phyloP scores from a whole-genome alignment of 176 grass and related monocot species.

The Carex littledalei region DNA sequence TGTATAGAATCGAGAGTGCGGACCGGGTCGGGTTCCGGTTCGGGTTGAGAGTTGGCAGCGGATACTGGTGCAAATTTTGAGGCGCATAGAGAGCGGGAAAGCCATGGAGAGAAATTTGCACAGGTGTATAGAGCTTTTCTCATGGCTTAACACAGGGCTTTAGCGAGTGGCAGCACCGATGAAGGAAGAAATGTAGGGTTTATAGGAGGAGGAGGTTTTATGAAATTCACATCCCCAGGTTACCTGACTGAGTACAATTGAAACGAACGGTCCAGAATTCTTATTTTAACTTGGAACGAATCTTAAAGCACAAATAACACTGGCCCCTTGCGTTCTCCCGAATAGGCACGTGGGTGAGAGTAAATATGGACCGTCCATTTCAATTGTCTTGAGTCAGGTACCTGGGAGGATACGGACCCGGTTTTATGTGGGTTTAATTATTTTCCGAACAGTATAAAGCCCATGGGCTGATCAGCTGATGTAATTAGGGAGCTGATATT shows the following conservation, averaged over 20 bases:
- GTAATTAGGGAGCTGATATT: too few relatives aligned
- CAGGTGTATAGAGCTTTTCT: slow-evolving; percentile 16
- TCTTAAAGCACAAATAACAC: too few relatives aligned
- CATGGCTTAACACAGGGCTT: neutral
- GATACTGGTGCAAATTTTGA: neutral
- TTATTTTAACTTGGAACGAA: too few relatives aligned
- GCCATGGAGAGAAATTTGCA: slow-evolving; percentile 17
- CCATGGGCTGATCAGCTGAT: neutral
- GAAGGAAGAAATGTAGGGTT: slow-evolving; percentile 3
- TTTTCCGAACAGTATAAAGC: neutral
- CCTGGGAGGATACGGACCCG: neutral
- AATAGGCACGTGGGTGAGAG: too few relatives aligned
- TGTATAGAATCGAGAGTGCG: slow-evolving; percentile 15
- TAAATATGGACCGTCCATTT: too few relatives aligned
- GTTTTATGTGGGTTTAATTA: neutral
- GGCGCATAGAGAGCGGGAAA: slow-evolving; percentile 4
- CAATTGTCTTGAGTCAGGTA: too few relatives aligned
- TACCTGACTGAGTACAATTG: too few relatives aligned
- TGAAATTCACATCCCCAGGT: neutral
- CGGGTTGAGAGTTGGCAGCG: neutral
- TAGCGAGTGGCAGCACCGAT: slow-evolving; percentile 8
- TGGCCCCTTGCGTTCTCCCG: too few relatives aligned
- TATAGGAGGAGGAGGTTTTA: neutral
- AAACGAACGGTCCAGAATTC: too few relatives aligned
- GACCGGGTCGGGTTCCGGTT: slow-evolving; percentile 15